These are phyloP conservation scores for Trichocomaceae sp. DNA, from an alignment of 2,329 filamentous ascomycete genomes.

Conservation along the genomic window DNA sequence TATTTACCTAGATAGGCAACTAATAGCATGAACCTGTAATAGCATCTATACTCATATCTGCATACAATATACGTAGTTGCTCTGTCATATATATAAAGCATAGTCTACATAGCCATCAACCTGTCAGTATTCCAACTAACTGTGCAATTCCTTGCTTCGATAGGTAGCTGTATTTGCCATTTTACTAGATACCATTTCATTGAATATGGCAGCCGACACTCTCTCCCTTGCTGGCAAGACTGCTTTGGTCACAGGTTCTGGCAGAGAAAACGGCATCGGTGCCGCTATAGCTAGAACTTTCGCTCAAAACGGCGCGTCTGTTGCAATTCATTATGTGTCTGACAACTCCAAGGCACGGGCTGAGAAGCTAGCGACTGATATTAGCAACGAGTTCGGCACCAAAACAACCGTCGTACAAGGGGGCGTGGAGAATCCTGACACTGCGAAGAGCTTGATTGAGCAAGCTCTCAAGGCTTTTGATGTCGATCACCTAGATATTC, in stretches of 20 bases:
- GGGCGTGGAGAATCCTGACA: not conserved
- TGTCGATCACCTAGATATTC: constrained; percentile 1
- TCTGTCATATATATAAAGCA: too few species aligned
- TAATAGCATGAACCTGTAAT: too few species aligned
- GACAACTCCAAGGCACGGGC: not conserved
- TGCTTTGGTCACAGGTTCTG: constrained; percentile 7
- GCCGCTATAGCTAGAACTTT: constrained; percentile 7
- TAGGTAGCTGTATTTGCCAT: too few species aligned
- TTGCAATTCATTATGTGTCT: constrained; percentile 6
- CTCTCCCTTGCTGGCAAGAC: constrained; percentile 6
- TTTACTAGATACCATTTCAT: not conserved
- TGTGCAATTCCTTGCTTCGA: too few species aligned
- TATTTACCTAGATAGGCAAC: too few species aligned
- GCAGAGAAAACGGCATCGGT: constrained; percentile 8
- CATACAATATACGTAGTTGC: too few species aligned
- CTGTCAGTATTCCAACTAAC: too few species aligned
- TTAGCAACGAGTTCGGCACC: not conserved
- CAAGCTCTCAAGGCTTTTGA: not conserved
- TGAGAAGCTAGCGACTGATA: not conserved
- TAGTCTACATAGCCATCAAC: too few species aligned
- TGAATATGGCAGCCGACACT: constrained; percentile 1
- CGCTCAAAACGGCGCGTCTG: constrained; percentile 5
- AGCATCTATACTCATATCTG: too few species aligned
- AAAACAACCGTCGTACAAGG: constrained; percentile 2
- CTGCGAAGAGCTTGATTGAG: not conserved